phyloP scores from a whole-genome alignment of 2,329 filamentous ascomycete genomes.

The Colletotrichum coccodes region DNA sequence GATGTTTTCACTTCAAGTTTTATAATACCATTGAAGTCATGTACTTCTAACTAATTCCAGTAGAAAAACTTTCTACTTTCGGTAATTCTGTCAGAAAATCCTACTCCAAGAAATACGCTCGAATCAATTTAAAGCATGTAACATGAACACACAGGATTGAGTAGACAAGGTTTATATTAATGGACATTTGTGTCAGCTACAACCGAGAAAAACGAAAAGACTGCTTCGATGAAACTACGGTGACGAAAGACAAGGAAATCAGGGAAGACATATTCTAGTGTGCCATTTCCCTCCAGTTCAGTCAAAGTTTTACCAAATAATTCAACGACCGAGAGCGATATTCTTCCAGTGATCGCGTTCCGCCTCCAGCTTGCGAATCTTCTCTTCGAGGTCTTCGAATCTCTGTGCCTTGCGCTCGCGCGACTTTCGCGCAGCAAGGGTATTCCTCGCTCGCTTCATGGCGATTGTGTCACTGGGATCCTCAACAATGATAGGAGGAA shows the following conservation, averaged over 20 bases:
- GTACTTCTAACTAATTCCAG: no score
- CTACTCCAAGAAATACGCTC: no score
- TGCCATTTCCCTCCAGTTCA: slow-evolving; percentile 7
- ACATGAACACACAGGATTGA: background rate
- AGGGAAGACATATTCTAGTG: no score
- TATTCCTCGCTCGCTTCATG: slow-evolving; percentile 91
- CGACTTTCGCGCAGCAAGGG: slow-evolving; percentile 94
- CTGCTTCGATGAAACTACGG: background rate
- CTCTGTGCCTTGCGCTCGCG: slow-evolving; percentile 85
- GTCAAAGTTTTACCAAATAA: background rate
- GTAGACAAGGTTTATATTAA: no score
- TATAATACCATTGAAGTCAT: no score
- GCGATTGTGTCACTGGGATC: slow-evolving; percentile 81
- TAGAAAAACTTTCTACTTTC: no score
- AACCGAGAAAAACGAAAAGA: background rate
- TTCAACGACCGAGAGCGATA: slow-evolving; percentile 52
- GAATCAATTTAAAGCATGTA: no score
- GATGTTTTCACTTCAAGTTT: no score
- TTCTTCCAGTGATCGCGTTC: slow-evolving; percentile 75
- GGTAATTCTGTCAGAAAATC: no score
- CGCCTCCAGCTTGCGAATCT: slow-evolving; percentile 75
- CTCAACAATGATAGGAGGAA: slow-evolving; percentile 80
- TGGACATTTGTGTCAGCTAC: background rate
- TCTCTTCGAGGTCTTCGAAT: slow-evolving; percentile 78
- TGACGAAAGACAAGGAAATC: background rate